A percentile compares a stretch with the other conserved stretches of the same genome.
Conservation (phyloP, 1,284 basidiomycete species). For the Pseudozyma thailandica region DNA sequence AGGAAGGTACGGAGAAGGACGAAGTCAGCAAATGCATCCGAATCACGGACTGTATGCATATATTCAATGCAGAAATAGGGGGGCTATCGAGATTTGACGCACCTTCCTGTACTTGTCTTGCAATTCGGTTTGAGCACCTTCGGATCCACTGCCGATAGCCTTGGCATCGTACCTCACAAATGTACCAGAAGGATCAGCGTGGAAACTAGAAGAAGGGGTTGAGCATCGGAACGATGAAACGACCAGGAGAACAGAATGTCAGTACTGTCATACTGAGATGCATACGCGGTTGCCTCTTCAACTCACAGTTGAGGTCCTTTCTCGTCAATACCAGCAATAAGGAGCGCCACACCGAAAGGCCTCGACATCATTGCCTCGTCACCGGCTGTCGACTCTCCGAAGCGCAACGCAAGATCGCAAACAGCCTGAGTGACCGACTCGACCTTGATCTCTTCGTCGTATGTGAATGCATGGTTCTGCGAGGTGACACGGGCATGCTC, state of each 20-base stretch:
- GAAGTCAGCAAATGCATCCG: conserved; percentile 4
- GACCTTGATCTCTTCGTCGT: conserved; percentile 95
- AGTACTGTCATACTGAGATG: neutral
- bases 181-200: conserved; percentile 99
- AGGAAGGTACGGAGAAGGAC: neutral
- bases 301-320: conserved; percentile 84
- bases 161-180: conserved; percentile 97
- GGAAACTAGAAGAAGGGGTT: conserved; percentile 66
- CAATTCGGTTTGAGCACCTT: conserved; percentile 94
- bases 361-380: conserved; percentile 94
- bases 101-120: conserved; percentile 98
- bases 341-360: conserved; percentile 95
- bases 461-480: conserved; percentile 94
- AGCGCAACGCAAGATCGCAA: conserved; percentile 94
- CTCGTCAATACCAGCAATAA: conserved; percentile 97
- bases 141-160: conserved; percentile 96
- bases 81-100: conserved; percentile 58
- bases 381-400: conserved; percentile 94
- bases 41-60: too few species aligned
- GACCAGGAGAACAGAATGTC: neutral
- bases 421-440: conserved; percentile 87
- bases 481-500: conserved; percentile 96
- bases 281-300: neutral
- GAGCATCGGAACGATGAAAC: neutral
- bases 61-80: too few species aligned